phyloP scores from a whole-genome alignment of 2,329 filamentous ascomycete genomes.

The Biscogniauxia sp. region DNA sequence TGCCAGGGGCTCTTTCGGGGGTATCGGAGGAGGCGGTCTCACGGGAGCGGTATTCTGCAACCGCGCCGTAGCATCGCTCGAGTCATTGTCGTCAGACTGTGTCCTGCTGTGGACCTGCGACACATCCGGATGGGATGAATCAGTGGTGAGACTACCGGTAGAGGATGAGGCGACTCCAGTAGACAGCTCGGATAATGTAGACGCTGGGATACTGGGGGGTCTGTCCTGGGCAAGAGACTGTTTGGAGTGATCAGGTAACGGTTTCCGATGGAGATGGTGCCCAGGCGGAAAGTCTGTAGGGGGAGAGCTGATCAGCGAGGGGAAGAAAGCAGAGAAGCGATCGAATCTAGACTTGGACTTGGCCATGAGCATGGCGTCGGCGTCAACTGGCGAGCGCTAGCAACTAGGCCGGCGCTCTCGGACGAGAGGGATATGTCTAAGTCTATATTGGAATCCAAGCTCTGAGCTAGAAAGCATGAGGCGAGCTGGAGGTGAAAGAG shows the following conservation, averaged over 20 bases:
- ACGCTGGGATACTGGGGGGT: slow-evolving; percentile 10
- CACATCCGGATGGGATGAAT: slow-evolving; percentile 1
- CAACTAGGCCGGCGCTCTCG: slow-evolving; percentile 2
- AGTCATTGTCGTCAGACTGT: slow-evolving; percentile 12
- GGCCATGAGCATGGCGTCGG: slow-evolving; percentile 9
- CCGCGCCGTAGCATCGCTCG: slow-evolving; percentile 12
- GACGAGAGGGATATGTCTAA: neutral
- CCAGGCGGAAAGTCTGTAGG: slow-evolving; percentile 22
- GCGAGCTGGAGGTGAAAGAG: neutral
- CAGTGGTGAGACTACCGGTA: neutral
- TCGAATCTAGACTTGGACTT: slow-evolving; percentile 26
- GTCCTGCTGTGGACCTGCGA: slow-evolving; percentile 12
- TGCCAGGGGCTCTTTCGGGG: slow-evolving; percentile 15
- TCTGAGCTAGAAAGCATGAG: neutral
- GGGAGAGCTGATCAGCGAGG: slow-evolving; percentile 29
- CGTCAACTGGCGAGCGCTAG: slow-evolving; percentile 6
- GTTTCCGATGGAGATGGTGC: slow-evolving; percentile 25
- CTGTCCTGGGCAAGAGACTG: slow-evolving; percentile 14
- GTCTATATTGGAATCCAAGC: neutral
- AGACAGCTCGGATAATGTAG: slow-evolving; percentile 5
- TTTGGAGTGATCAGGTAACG: slow-evolving; percentile 22
- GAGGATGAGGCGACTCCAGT: slow-evolving; percentile 1
- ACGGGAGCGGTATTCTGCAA: slow-evolving; percentile 25
- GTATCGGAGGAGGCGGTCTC: slow-evolving; percentile 18
- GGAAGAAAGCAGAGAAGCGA: slow-evolving; percentile 32